These are phyloP conservation scores for Candida maesae DNA, from an alignment of 805 yeast species.

Conservation along the genomic window DNA sequence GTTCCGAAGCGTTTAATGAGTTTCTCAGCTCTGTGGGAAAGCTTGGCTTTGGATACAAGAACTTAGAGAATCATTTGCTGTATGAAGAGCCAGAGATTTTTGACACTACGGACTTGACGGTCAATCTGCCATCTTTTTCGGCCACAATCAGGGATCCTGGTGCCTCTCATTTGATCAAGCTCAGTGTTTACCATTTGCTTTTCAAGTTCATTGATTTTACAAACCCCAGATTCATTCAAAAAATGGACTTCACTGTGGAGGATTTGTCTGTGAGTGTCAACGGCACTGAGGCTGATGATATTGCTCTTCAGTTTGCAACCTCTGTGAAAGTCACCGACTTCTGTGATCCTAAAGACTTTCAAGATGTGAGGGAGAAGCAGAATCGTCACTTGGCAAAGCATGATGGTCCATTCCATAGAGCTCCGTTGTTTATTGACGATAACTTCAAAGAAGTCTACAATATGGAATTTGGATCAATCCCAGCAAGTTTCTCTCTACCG, in stretches of 20 bases:
- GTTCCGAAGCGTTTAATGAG: conserved; percentile 41
- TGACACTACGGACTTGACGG: conserved; percentile 66
- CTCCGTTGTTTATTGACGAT: conserved; percentile 63
- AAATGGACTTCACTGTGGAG: conserved; percentile 49
- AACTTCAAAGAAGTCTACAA: conserved; percentile 46
- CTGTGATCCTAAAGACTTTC: conserved; percentile 45
- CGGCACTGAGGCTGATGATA: conserved; percentile 18
- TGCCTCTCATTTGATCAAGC: conserved; percentile 21
- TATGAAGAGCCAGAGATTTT: conserved; percentile 50
- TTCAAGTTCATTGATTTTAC: conserved; percentile 66
- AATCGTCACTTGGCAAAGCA: conserved; percentile 60
- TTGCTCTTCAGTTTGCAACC: conserved; percentile 47
- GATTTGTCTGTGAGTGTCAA: conserved; percentile 34
- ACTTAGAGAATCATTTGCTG: conserved; percentile 71
- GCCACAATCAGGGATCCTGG: conserved; percentile 38
- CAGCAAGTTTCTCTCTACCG: conserved; percentile 63
- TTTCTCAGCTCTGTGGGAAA: conserved; percentile 41
- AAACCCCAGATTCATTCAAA: conserved; percentile 57
- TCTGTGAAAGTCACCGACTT: conserved; percentile 59
- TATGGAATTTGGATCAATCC: conserved; percentile 47
- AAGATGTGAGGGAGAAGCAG: conserved; percentile 48
- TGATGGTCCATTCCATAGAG: conserved; percentile 82
- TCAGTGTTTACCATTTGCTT: conserved; percentile 27
- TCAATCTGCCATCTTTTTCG: conserved; percentile 46
- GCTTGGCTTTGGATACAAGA: conserved; percentile 61